Conservation (phyloP, 1,284 basidiomycete species). For the Trichosporon faecale region DNA sequence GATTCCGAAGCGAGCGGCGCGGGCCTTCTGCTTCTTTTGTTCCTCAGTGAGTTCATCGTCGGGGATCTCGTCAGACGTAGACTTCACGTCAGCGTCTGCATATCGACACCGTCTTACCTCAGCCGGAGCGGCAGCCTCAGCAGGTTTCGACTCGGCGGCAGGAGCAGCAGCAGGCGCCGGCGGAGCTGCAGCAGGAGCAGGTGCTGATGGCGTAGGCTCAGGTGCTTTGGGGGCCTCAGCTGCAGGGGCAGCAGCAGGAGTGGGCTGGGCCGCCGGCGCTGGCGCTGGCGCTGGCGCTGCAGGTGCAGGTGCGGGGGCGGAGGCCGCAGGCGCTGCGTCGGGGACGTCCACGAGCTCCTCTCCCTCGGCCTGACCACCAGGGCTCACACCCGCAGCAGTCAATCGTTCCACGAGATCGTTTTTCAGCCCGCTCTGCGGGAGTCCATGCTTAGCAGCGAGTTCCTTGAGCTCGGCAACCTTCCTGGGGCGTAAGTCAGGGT, state of each 20-base stretch:
- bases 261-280: not conserved
- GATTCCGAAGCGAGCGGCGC: constrained; percentile 50
- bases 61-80: constrained; percentile 13
- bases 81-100: not conserved
- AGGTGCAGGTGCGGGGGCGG: not conserved
- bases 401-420: constrained; percentile 52
- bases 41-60: constrained; percentile 38
- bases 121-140: constrained; percentile 15
- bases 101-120: not conserved
- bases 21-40: constrained; percentile 46
- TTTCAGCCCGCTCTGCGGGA: constrained; percentile 51
- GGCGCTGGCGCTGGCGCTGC: too few relatives aligned
- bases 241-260: constrained; percentile 1
- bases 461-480: constrained; percentile 54
- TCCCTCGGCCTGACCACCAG: constrained; percentile 22
- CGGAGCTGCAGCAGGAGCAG: not conserved
- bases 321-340: not conserved
- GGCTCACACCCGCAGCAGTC: constrained; percentile 39
- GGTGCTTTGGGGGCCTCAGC: not conserved
- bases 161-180: not conserved
- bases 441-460: constrained; percentile 40
- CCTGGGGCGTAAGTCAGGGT: constrained; percentile 27
- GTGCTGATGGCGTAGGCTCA: not conserved
- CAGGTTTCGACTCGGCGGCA: not conserved
- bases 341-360: constrained; percentile 27